Base-by-base conservation (phyloP, 2,329 filamentous ascomycete species). In the Colletotrichum tofieldiae region DNA sequence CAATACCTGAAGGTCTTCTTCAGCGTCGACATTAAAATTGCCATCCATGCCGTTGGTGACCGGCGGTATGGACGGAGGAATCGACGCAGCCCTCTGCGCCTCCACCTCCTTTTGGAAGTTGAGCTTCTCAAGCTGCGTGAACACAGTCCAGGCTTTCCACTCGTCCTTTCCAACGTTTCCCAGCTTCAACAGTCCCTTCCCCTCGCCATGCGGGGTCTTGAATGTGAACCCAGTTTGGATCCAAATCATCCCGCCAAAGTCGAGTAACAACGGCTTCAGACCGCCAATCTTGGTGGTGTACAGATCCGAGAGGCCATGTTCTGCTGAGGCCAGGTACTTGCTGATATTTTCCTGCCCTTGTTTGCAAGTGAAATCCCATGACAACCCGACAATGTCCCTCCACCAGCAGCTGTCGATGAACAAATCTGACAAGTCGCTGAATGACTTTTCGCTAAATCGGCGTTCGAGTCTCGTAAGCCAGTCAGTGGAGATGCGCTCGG, bases 1-100 rank as follows among this genome's bases (percentile, higher is more conserved):
- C 49, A 86, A 67, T 1, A 84, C 81, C 12, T 77, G 77, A 0
- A 83, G 81, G 41, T 85, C 82, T 1, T 63, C 47, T 7, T 64
- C 65, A 5, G 43, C 4, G 5, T 49, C 59, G 14, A n/a, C 16
- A 20, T 79, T 76, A 39, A 81, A 78, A 11, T 79, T 59, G 47
- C 81, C 82, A 5, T 82, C 58, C 71, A 66, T 66, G 16, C 74
- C 76, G 45, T 76, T 72, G 0, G 75, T 67, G 0, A 71, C 62
- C 3, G 67, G 43, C 20, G 32, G 5, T 11, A 23, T 23, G 6
- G 52, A 20, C 8, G 18, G 23, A 45, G 61, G 51, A 32, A 61
- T 32, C 1, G 39, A 49, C 7, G 29, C 51, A 12, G 55, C 51
- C 1, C 58, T 49, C 35, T 67, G 35, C 23, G 41, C 59, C 49